Evolutionary conservation across 1,284 basidiomycete genomes (phyloP), one percentile per base, ranked within the genome.

Genomic region (Rhodotorula sp.): DNA sequence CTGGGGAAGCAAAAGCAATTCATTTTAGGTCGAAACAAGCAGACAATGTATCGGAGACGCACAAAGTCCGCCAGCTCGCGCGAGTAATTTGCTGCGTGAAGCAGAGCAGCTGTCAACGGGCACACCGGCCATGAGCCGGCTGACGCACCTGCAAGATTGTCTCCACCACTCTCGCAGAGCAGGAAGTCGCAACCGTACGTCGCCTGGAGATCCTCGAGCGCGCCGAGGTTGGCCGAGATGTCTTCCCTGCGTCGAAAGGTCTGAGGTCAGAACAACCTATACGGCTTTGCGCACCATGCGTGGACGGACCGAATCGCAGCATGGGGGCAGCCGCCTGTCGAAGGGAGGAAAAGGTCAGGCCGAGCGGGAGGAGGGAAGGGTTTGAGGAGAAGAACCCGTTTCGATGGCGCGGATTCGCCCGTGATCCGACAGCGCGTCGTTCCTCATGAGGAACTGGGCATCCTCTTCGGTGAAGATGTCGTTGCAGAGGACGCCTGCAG

Each of bases 41-140:
- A 20, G 20, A 3, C 94, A 94, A 79, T 95, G 92, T 6, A 32
- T 27, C 20, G 22, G 22, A 94, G 94, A 79, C 96, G 92, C 79
- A 98, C 97, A 79, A 94, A 98, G 80, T 99, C 95, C 17, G 96
- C 94, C 57, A 99, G 82, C 80, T 99, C 95, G 68, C 94, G 85
- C 55, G 46, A 27, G 17, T 53, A 77, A 78, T 64, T 54, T 79
- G 80, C 81, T n/a, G 84, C 94, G 15, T 98, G 84, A 79, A 98
- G 98, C 80, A 98, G 95, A 22, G 94, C 95, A 49, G 95, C 95
- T 9, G 19, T 55, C 13, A 20, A 9, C 9, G 4, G 36, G 20
- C 29, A 8, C 1, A 2, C 5, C 5, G 2, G 17, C 10, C 2
- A 10, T 1, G 7, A n/a, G 11, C 4, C 7, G 6, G 24, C 34